phyloP scores from a whole-genome alignment of 345 rosid species.

The Orychophragmus violaceus region DNA sequence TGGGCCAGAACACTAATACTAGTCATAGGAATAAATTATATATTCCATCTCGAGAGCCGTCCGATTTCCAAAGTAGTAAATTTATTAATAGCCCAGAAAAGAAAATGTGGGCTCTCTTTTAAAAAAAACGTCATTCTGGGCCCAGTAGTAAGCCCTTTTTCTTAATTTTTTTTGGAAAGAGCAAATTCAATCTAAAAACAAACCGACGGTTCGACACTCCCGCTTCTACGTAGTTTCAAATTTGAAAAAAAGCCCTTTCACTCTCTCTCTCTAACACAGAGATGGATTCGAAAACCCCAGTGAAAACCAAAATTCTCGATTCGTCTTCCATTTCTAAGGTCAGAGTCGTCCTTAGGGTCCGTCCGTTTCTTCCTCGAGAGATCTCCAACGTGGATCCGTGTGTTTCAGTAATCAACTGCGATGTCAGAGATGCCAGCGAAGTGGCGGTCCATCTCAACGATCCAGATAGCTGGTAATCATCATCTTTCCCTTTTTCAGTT shows the following conservation, averaged over 20 bases:
- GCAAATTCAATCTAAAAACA: too few relatives aligned
- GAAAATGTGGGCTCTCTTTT: too few relatives aligned
- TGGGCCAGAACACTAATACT: too few relatives aligned
- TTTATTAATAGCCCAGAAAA: not conserved
- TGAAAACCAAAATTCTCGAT: slow-evolving; percentile 17
- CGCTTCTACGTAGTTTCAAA: not conserved
- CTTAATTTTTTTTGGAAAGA: too few relatives aligned
- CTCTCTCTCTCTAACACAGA: not conserved
- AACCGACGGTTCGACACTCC: not conserved
- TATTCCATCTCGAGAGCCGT: too few relatives aligned
- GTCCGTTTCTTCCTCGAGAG: slow-evolving; percentile 64
- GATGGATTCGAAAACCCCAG: slow-evolving; percentile 17
- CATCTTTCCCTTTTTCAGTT: not conserved
- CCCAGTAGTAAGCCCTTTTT: not conserved
- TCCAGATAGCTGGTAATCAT: slow-evolving; percentile 58
- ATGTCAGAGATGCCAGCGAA: slow-evolving; percentile 31
- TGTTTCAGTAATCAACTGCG: slow-evolving; percentile 42
- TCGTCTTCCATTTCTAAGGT: slow-evolving; percentile 39
- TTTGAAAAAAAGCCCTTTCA: not conserved
- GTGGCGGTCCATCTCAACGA: slow-evolving; percentile 67
- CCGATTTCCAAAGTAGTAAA: too few relatives aligned
- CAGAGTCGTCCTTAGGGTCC: slow-evolving; percentile 62
- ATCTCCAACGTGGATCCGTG: slow-evolving; percentile 36
- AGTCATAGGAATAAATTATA: too few relatives aligned
- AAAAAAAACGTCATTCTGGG: not conserved